Evolutionary conservation across 208 protist species (phyloP), one percentile per base, ranked within the genome.

Genomic region (Trypanosoma melophagium): DNA sequence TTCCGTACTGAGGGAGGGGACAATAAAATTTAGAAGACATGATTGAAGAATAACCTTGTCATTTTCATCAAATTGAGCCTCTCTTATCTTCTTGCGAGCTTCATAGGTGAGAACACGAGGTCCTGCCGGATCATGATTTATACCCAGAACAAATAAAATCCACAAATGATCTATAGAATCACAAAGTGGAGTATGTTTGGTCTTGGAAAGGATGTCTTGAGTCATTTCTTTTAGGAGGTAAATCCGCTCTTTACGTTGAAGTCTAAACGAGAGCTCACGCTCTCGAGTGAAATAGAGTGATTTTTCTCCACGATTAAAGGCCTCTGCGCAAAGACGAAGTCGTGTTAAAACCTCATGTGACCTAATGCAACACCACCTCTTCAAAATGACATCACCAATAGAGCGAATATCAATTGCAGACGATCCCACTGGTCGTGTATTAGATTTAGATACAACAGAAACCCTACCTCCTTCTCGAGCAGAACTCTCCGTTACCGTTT

Each of bases 271-370:
- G 3, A 69, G 35, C 41, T 88, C 85, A n/a, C 83, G 83, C 16
- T 87, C 81, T 7, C 60, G 58, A 0, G 74, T 77, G 45, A 94
- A 82, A 22, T 56, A 66, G 12, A 91, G 69, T n/a, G 66, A 66
- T 2, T 58, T 74, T 8, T 81, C 60, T 1, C 82, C 80, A 16
- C 44, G 55, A n/a, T 52, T 60, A 54, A 83, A 86, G 35, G 82
- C 89, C 60, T 90, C 86, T 10, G 81, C 84, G 41, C 76, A 79
- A 12, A 90, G 44, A 8, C 76, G 75, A 19, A 90, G 52, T 1
- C 84, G 74, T 31, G 79, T 89, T 14, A 94, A 61, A 10, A 90
- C 76, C 58, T 90, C 76, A 74, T 92, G 81, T 9, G 71, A 79
- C n/a, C 86, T 70, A 21, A 57, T 71, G 52, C 89, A 92, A 50